These are phyloP conservation scores for Magnaporthiopsis poae DNA, from an alignment of 2,329 filamentous ascomycete species.

Conservation along the genomic window DNA sequence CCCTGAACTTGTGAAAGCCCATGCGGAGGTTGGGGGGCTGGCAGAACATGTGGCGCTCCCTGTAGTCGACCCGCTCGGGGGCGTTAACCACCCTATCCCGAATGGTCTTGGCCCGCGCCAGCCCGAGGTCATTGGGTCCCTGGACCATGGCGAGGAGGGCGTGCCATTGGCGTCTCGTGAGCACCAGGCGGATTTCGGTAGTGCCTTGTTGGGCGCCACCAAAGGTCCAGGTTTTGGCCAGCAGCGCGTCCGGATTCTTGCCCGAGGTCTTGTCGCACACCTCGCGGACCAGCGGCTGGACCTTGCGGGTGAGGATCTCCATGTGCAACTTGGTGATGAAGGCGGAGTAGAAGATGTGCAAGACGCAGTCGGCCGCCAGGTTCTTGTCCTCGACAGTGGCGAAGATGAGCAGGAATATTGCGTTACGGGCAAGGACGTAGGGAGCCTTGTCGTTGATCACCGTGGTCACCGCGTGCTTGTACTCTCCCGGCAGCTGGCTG, in stretches of 20 bases:
- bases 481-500: conserved; percentile 21
- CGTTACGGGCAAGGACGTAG: conserved; percentile 28
- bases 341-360: conserved; percentile 38
- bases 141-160: conserved; percentile 1
- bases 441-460: conserved; percentile 31
- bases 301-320: neutral
- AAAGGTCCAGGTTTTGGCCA: too few species aligned
- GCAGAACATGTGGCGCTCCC: neutral
- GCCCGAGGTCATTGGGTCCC: too few species aligned
- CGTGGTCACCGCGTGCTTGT: conserved; percentile 16
- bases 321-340: conserved; percentile 3
- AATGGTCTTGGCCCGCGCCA: too few species aligned
- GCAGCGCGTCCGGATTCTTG: neutral
- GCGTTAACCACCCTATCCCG: too few species aligned
- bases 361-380: conserved; percentile 9
- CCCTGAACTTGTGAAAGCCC: conserved; percentile 11
- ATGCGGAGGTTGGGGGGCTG: conserved; percentile 11
- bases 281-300: conserved; percentile 18
- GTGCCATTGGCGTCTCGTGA: neutral
- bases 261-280: conserved; percentile 23
- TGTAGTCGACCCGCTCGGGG: conserved; percentile 5
- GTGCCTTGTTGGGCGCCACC: neutral
- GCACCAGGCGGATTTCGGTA: conserved; percentile 1
- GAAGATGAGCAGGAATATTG: conserved; percentile 28
- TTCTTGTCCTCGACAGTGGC: neutral